Base-by-base conservation (phyloP, 176 grass and related monocot genomes). In the Lolium multiflorum region DNA sequence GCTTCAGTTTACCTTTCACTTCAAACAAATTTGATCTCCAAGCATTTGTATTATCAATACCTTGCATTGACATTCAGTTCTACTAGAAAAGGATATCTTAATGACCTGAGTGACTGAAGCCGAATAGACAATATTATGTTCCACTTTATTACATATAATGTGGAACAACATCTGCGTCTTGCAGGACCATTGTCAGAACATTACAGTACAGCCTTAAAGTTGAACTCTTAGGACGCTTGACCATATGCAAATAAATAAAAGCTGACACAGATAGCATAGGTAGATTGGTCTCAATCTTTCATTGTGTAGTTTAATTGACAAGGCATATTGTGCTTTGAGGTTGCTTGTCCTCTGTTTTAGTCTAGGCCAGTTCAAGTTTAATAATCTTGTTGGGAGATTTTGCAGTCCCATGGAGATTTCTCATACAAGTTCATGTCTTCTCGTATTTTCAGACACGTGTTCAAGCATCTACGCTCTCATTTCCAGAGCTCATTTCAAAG, bases 381-480 rank as follows among this genome's bases (percentile, higher is more conserved):
- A 13, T 66, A 46, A 74, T 47, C 14, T 3, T 10, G 18, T 6
- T 85, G 61, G 37, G 28, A 56, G 28, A 75, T 57, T 76, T 26
- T 6, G 15, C 35, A 46, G 28, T 68, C 65, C n/a, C 47, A 69
- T 68, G 49, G 61, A 68, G 26, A 56, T 49, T 25, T 83, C 52
- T 87, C 50, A 86, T 69, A 68, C 57, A 82, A 73, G 50, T 81
- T 24, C 38, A 25, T 54, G 57, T 84, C 86, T 38, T 87, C 7
- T 79, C 24, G 21, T 22, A 56, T 63, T 74, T 54, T 80, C 82
- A 98, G 94, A 96, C 97, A 82, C 88, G 97, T 67, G 82, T 98
- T 59, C 97, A 98, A 98, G 94, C 97, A 79, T 98, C 97, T 46
- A 92, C 94, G 6, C 91, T 98, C 82, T 98, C 97, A 84, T 98